These are phyloP conservation scores for Stellera chamaejasme DNA, from an alignment of 345 rosid genomes.

Conservation along the genomic window DNA sequence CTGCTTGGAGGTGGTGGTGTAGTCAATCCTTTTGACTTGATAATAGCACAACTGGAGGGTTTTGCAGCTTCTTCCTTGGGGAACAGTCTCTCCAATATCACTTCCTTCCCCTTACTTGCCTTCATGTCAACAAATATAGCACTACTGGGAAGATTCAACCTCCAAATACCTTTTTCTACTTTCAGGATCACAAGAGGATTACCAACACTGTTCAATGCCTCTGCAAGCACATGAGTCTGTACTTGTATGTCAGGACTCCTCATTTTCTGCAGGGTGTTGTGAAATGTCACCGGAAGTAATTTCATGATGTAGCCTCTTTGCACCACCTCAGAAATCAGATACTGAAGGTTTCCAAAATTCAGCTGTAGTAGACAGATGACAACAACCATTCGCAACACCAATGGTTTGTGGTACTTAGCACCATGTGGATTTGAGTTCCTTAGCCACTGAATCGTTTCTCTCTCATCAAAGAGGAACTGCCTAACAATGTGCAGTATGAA, in stretches of 20 bases:
- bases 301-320: constrained; percentile 7
- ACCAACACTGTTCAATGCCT: constrained; percentile 20
- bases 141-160: neutral
- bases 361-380: constrained; percentile 22
- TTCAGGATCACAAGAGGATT: constrained; percentile 28
- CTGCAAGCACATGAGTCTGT: constrained; percentile 10
- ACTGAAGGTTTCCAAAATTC: constrained; percentile 19
- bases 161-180: constrained; percentile 4
- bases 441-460: constrained; percentile 27
- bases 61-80: constrained; percentile 9
- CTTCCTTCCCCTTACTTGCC: constrained; percentile 15
- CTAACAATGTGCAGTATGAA: constrained; percentile 7
- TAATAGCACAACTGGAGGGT: too few relatives aligned
- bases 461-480: constrained; percentile 6
- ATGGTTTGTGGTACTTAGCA: constrained; percentile 3
- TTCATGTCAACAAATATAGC: constrained; percentile 30
- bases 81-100: constrained; percentile 15
- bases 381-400: constrained; percentile 30
- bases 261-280: constrained; percentile 7
- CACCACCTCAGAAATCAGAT: constrained; percentile 16
- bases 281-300: constrained; percentile 17
- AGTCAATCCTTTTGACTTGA: constrained; percentile 6
- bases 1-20: constrained; percentile 1
- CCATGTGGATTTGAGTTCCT: constrained; percentile 1
- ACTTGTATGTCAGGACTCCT: neutral